Evolutionary conservation across 2,329 filamentous ascomycete genomes (phyloP).

Genomic region (Cordyceps fumosorosea): DNA sequence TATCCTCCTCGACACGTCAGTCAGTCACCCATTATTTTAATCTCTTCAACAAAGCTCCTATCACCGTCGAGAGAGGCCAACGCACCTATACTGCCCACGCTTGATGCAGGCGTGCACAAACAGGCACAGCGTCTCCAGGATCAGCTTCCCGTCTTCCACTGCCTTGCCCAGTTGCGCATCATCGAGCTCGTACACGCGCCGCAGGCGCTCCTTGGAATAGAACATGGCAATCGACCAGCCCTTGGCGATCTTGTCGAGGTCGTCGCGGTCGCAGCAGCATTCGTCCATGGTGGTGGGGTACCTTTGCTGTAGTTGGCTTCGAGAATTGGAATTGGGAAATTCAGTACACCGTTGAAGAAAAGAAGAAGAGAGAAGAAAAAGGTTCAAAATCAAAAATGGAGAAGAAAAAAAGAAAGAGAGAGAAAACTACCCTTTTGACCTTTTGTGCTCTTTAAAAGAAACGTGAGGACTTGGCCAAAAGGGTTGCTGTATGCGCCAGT

Average conservation of each 20-base stretch:
- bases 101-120: slow-evolving; percentile 34
- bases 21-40: background rate
- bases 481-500: background rate
- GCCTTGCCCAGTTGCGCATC: slow-evolving; percentile 28
- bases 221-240: slow-evolving; percentile 32
- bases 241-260: slow-evolving; percentile 29
- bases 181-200: slow-evolving; percentile 26
- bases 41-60: background rate
- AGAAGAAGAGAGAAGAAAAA: background rate
- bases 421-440: background rate
- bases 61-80: no score
- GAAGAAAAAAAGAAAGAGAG: background rate
- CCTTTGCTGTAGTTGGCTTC: no score
- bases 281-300: slow-evolving; percentile 17
- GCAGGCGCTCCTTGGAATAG: slow-evolving; percentile 29
- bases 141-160: slow-evolving; percentile 26
- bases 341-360: background rate
- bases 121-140: slow-evolving; percentile 34
- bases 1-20: slow-evolving; percentile 13
- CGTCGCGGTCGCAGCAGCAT: slow-evolving; percentile 20
- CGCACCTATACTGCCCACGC: slow-evolving; percentile 31
- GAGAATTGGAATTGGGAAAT: background rate
- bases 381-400: background rate
- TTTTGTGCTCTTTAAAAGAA: background rate
- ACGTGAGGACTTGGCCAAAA: background rate